Conservation (phyloP, 2,329 filamentous ascomycete genomes). For the Aspergillus ochraceoroseus region DNA sequence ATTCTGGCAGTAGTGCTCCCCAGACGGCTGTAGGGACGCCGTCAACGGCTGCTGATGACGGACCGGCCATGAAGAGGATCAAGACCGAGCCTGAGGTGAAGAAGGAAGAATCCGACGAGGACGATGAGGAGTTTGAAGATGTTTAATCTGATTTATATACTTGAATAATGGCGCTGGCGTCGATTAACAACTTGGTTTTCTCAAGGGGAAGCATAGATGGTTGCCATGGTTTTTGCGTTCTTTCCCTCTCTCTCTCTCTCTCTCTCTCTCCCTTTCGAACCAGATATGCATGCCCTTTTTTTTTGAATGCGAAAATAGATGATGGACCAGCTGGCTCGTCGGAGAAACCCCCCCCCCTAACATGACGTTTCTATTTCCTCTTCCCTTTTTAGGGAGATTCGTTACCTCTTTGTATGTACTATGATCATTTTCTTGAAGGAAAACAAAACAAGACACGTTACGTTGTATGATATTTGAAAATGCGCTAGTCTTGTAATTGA, state of each 20-base stretch:
- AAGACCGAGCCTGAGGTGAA: slow-evolving; percentile 39
- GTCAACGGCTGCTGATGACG: slow-evolving; percentile 36
- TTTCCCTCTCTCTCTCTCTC: too few relatives aligned
- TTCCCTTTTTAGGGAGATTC: too few relatives aligned
- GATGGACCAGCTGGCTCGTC: too few relatives aligned
- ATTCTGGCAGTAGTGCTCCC: slow-evolving; percentile 38
- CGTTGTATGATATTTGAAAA: too few relatives aligned
- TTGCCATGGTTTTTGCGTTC: background rate
- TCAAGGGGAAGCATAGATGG: background rate
- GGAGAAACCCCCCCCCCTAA: too few relatives aligned
- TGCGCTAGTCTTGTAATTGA: background rate
- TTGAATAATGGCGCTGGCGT: slow-evolving; percentile 22
- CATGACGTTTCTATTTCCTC: too few relatives aligned
- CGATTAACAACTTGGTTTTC: background rate
- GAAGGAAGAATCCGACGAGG: slow-evolving; percentile 42
- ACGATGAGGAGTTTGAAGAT: slow-evolving; percentile 45
- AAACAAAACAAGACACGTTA: background rate
- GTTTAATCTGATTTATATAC: slow-evolving; percentile 25
- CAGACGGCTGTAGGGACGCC: slow-evolving; percentile 39
- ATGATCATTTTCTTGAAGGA: too few relatives aligned
- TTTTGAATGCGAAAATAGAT: too few relatives aligned
- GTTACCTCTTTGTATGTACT: too few relatives aligned
- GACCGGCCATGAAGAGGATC: slow-evolving; percentile 42
- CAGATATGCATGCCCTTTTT: too few relatives aligned
- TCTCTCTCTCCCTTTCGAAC: too few relatives aligned